Evolutionary conservation across 352 stramenopile genomes (phyloP).

Genomic region (Thalassiosira oceanica): DNA sequence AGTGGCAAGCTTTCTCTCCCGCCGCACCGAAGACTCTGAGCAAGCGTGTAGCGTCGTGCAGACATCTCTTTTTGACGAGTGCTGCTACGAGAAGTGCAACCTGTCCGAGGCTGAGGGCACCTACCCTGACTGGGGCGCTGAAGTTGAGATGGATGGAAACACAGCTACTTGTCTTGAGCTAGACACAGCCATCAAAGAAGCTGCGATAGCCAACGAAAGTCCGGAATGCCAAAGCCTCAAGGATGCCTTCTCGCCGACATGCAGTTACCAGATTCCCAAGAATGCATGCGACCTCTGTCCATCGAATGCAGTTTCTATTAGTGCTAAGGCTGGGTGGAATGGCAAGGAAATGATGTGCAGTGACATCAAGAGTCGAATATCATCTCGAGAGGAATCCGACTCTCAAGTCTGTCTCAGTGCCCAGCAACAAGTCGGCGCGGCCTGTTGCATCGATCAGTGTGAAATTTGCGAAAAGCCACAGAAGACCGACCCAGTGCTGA

Average conservation of each 20-base stretch:
- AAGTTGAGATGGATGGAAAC: constrained; percentile 54
- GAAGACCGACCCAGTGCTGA: constrained; percentile 42
- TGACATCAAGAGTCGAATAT: constrained; percentile 42
- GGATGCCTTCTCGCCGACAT: constrained; percentile 47
- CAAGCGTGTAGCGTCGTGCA: constrained; percentile 41
- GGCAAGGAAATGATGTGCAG: constrained; percentile 51
- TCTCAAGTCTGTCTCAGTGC: constrained; percentile 35
- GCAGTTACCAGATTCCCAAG: constrained; percentile 47
- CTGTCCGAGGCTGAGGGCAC: constrained; percentile 25
- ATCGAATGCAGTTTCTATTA: constrained; percentile 39
- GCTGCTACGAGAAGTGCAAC: constrained; percentile 55
- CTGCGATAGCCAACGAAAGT: constrained; percentile 42
- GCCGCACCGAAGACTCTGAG: constrained; percentile 44
- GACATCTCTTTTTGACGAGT: constrained; percentile 48
- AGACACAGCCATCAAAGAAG: constrained; percentile 51
- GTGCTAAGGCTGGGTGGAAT: constrained; percentile 22
- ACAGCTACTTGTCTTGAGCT: constrained; percentile 50
- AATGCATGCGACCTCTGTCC: constrained; percentile 56
- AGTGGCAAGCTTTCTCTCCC: constrained; percentile 50
- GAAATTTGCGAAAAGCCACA: constrained; percentile 38
- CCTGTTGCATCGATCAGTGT: constrained; percentile 56
- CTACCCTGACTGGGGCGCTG: constrained; percentile 50
- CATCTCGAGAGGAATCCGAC: constrained; percentile 40
- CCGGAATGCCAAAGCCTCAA: constrained; percentile 39
- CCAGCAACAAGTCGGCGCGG: constrained; percentile 19